phyloP scores from a whole-genome alignment of 2,329 filamentous ascomycete genomes.

The Pleoardoris graminearum region DNA sequence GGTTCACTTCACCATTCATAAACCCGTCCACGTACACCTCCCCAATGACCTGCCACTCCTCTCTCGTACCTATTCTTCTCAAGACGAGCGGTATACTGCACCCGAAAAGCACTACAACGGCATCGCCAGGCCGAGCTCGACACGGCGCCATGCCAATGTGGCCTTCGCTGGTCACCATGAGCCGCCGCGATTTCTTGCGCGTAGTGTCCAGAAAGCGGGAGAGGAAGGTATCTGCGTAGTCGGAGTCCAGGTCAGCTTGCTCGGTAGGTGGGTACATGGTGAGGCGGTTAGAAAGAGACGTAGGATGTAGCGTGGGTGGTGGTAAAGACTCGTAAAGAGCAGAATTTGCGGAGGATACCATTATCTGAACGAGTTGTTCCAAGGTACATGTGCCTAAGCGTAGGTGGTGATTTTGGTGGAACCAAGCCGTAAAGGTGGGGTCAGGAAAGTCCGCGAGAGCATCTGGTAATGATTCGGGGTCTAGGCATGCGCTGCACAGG shows the following conservation, averaged over 20 bases:
- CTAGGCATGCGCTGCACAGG: conserved; percentile 29
- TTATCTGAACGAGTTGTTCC: conserved; percentile 16
- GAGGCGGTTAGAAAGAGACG: conserved; percentile 3
- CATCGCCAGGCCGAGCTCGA: conserved; percentile 31
- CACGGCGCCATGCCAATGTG: conserved; percentile 36
- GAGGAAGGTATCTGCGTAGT: conserved; percentile 28
- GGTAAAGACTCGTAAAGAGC: conserved; percentile 13
- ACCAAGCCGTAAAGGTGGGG: conserved; percentile 35
- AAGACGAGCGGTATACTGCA: conserved; percentile 45
- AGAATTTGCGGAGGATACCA: conserved; percentile 5
- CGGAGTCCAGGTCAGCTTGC: conserved; percentile 8
- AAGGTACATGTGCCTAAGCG: conserved; percentile 22
- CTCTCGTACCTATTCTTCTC: conserved; percentile 13
- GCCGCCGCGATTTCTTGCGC: conserved; percentile 33
- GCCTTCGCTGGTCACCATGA: conserved; percentile 32
- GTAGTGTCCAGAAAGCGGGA: conserved; percentile 36
- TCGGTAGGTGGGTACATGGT: conserved; percentile 14
- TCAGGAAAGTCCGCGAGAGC: conserved; percentile 14
- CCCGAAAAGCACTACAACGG: conserved; percentile 37
- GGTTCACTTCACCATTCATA: conserved; percentile 35
- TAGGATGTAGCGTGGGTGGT: conserved; percentile 9
- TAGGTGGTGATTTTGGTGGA: conserved; percentile 25
- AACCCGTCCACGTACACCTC: conserved; percentile 33
- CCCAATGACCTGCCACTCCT: conserved; percentile 33
- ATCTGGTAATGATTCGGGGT: conserved; percentile 7